phyloP scores from a whole-genome alignment of 148 eudicot genomes.

The Talinum fruticosum region DNA sequence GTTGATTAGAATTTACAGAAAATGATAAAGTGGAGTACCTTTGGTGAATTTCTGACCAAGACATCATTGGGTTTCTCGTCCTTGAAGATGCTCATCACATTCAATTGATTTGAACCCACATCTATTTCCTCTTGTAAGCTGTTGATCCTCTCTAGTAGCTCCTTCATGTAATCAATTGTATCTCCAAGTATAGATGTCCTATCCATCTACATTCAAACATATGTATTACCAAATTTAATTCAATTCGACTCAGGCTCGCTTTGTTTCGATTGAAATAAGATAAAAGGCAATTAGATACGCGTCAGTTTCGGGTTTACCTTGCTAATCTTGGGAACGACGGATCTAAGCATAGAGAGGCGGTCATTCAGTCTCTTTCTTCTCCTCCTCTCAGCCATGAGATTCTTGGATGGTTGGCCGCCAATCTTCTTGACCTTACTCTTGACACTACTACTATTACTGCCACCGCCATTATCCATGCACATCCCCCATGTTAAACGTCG shows the following conservation, averaged over 20 bases:
- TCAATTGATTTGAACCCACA: conserved; percentile 35
- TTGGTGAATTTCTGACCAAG: conserved; percentile 55
- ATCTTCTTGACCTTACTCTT: conserved; percentile 38
- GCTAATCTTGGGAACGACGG: conserved; percentile 83
- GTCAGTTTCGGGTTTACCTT: conserved; percentile 36
- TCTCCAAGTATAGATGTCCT: conserved; percentile 82
- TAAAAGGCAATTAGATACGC: neutral
- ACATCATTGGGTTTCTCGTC: conserved; percentile 53
- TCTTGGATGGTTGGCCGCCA: conserved; percentile 73
- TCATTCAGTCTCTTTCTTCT: conserved; percentile 69
- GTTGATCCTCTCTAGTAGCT: conserved; percentile 56
- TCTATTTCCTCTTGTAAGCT: conserved; percentile 51
- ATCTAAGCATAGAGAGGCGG: conserved; percentile 76
- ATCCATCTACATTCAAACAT: conserved; percentile 70
- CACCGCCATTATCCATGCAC: conserved; percentile 18
- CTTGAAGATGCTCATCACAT: conserved; percentile 47
- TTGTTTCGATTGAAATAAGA: too few species aligned
- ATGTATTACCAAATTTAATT: too few species aligned
- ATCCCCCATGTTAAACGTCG: conserved; percentile 32
- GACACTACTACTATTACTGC: neutral
- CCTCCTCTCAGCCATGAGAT: conserved; percentile 76
- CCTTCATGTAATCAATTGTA: conserved; percentile 80
- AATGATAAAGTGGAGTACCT: conserved; percentile 37
- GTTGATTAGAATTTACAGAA: neutral
- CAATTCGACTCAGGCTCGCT: too few species aligned